Percentiles rank a stretch among this genome's conserved stretches.
These are phyloP conservation scores for Tilletia caries DNA, from an alignment of 1,284 basidiomycete genomes.

Conservation along the genomic window DNA sequence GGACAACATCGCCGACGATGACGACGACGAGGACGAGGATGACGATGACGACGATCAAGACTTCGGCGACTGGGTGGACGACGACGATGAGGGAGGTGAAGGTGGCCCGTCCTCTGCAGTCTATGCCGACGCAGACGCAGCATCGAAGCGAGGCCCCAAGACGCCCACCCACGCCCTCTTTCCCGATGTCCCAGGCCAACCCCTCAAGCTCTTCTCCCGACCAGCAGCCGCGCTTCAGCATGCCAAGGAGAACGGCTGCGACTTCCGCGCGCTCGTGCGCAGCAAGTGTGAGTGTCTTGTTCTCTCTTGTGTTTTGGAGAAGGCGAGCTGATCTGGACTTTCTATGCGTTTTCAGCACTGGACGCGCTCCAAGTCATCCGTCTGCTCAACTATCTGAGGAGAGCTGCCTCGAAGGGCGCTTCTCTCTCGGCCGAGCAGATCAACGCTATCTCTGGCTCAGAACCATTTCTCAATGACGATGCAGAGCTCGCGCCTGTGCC, in stretches of 20 bases:
- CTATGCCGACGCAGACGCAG: background rate
- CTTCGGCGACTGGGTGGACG: conserved; percentile 34
- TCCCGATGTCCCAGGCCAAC: conserved; percentile 19
- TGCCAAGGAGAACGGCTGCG: conserved; percentile 35
- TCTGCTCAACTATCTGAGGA: conserved; percentile 45
- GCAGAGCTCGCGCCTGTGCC: conserved; percentile 44
- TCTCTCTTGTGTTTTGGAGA: background rate
- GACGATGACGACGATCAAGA: conserved; percentile 30
- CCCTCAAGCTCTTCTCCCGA: conserved; percentile 25
- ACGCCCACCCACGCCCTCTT: conserved; percentile 19
- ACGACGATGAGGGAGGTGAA: conserved; percentile 17
- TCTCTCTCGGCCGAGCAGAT: conserved; percentile 22
- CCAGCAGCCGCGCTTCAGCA: conserved; percentile 36
- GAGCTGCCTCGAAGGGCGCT: conserved; percentile 19
- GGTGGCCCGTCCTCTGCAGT: background rate
- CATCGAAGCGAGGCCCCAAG: background rate
- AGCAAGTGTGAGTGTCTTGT: conserved; percentile 15
- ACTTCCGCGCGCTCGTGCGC: conserved; percentile 32
- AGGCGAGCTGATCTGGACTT: background rate
- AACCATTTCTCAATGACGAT: conserved; percentile 35
- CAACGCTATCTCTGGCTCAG: conserved; percentile 19
- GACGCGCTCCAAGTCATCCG: conserved; percentile 49
- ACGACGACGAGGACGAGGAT: conserved; percentile 24
- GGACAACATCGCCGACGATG: conserved; percentile 21
- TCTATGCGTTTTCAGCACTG: conserved; percentile 20